Evolutionary conservation across 352 stramenopile species (phyloP).

Genomic region (Phytophthora syringae): DNA sequence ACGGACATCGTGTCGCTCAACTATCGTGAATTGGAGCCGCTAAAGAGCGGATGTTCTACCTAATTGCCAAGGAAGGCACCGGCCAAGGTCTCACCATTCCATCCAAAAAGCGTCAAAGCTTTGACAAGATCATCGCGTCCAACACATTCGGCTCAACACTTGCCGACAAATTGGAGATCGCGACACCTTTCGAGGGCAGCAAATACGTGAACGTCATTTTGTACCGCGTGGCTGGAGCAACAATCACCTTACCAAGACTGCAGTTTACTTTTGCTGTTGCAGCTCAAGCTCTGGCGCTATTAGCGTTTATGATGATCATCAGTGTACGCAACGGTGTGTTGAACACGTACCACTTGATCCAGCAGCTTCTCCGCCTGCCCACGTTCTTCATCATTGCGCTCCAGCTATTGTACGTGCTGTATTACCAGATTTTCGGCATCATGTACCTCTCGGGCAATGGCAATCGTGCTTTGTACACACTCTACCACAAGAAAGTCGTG

Average conservation of each 20-base stretch:
- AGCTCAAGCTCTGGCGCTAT: conserved; percentile 33
- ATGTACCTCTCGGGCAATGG: conserved; percentile 27
- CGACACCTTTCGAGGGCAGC: conserved; percentile 22
- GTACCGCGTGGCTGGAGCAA: conserved; percentile 33
- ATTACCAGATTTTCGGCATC: conserved; percentile 51
- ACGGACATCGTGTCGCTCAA: conserved; percentile 35
- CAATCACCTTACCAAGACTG: conserved; percentile 33
- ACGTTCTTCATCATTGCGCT: conserved; percentile 51
- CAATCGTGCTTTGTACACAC: conserved; percentile 15
- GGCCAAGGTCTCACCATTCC: conserved; percentile 38
- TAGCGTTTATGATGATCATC: conserved; percentile 40
- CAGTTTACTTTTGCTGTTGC: conserved; percentile 50
- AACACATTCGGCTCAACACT: conserved; percentile 39
- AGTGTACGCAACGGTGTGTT: conserved; percentile 29
- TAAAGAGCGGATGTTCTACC: conserved; percentile 40
- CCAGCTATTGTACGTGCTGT: conserved; percentile 46
- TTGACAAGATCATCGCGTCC: conserved; percentile 40
- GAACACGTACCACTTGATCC: conserved; percentile 40
- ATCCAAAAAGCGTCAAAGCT: conserved; percentile 41
- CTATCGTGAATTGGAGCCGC: conserved; percentile 22
- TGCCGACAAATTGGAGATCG: conserved; percentile 41
- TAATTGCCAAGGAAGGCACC: conserved; percentile 27
- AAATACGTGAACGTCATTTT: conserved; percentile 40
- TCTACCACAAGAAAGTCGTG: conserved; percentile 45
- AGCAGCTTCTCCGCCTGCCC: conserved; percentile 39